phyloP scores from a whole-genome alignment of 2,329 filamentous ascomycete species.

The Sarocladium strictum region DNA sequence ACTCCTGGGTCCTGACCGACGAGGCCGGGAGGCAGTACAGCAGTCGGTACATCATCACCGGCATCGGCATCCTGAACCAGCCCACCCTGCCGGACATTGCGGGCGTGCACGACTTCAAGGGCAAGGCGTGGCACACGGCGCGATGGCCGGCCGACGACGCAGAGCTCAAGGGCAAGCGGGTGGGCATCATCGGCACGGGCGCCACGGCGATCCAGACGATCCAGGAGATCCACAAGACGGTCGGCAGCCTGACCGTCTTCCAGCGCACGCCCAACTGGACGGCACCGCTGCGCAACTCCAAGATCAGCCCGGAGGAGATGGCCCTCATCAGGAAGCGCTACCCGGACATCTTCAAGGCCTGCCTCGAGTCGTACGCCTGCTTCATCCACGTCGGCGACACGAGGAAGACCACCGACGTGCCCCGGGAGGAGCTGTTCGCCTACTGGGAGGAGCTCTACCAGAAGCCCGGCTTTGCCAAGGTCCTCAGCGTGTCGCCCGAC shows the following conservation, averaged over 20 bases:
- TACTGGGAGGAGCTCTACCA: conserved; percentile 45
- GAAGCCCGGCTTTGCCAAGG: conserved; percentile 27
- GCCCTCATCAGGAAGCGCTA: conserved; percentile 21
- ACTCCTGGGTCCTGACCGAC: conserved; percentile 26
- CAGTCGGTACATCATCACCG: conserved; percentile 20
- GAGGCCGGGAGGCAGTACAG: conserved; percentile 17
- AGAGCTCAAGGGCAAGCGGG: conserved; percentile 13
- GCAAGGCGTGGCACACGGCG: conserved; percentile 31
- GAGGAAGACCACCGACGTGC: conserved; percentile 28
- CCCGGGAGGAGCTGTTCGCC: conserved; percentile 44
- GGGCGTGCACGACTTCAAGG: conserved; percentile 26
- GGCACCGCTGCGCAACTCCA: conserved; percentile 26
- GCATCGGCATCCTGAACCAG: conserved; percentile 23
- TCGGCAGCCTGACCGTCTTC: conserved; percentile 25
- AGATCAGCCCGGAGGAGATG: conserved; percentile 21
- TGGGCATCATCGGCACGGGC: conserved; percentile 5
- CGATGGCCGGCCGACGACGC: conserved; percentile 22
- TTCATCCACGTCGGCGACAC: conserved; percentile 25
- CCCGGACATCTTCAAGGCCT: conserved; percentile 14
- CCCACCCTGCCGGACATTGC: conserved; percentile 27
- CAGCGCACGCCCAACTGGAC: conserved; percentile 28
- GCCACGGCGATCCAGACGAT: conserved; percentile 6
- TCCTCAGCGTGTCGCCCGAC: conserved; percentile 29
- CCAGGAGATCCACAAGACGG: conserved; percentile 15
- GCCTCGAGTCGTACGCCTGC: conserved; percentile 22